phyloP scores from a whole-genome alignment of 225 moss, liverwort and hornwort species.

The Ulota crispa region DNA sequence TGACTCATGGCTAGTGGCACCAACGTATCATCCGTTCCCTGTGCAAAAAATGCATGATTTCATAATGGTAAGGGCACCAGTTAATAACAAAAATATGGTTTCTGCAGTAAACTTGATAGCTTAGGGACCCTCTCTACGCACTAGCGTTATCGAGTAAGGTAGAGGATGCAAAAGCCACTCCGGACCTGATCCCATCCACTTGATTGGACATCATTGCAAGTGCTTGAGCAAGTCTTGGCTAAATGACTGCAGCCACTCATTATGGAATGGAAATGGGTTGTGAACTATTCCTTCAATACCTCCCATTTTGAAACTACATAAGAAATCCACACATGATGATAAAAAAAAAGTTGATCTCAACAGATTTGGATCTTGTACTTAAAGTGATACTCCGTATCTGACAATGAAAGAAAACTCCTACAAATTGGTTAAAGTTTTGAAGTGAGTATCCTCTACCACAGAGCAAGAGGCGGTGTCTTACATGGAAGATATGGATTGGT shows the following conservation, averaged over 20 bases:
- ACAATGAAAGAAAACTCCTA: background rate
- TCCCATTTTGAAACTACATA: background rate
- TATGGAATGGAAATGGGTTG: background rate
- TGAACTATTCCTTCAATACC: background rate
- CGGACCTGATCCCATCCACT: background rate
- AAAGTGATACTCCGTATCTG: too few relatives aligned
- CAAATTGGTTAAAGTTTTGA: background rate
- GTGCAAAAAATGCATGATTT: background rate
- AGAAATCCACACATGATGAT: background rate
- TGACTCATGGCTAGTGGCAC: conserved; percentile 62
- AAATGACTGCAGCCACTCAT: background rate
- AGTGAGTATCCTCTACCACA: background rate
- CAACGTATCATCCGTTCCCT: conserved; percentile 77
- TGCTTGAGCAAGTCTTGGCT: background rate
- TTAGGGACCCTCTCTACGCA: background rate
- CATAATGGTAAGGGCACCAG: background rate
- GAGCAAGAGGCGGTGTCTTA: conserved; percentile 19
- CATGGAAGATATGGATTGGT: conserved; percentile 89
- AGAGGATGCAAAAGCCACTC: background rate
- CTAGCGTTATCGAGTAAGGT: background rate
- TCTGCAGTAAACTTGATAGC: background rate
- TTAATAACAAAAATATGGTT: background rate
- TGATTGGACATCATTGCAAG: background rate
- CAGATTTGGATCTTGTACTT: background rate
- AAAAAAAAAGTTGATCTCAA: background rate